Base-by-base conservation (phyloP, 495 filamentous ascomycete species). In the Tuber calosporum region DNA sequence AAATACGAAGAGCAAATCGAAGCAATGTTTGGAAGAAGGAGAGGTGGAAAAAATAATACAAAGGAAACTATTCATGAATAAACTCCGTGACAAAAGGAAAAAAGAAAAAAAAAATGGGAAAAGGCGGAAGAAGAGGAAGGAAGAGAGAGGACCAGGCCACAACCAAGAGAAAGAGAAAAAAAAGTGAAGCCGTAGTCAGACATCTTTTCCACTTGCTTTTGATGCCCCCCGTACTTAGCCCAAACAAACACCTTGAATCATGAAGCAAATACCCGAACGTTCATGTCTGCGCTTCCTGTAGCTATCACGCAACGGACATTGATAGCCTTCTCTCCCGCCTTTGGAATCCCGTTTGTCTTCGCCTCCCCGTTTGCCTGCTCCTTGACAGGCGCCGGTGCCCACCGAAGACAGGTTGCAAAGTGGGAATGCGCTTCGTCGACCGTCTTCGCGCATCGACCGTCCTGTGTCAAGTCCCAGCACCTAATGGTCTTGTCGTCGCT, bases 401-500 rank as follows among this genome's bases (percentile, higher is more conserved):
- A 99, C 72, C 93, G 83, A 48, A 99, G 84, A 81, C 92, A 95
- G 74, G 87, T 92, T 48, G 97, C 88, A 78, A 99, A 99, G 81
- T 93, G 93, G 8, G 85, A 90, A 82, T 97, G 95, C 1, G 89
- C 91, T 77, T 94, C 90, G 45, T 87, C 84, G 22, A 97, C 82
- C 4, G 87, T 90, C 84, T 94, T 94, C 72, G 97, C 94, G 76
- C 93, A 93, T 75, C 91, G 91, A 26, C 92, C 92, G 82, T 97
- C 94, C 79, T 99, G 95, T 20, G 87, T 86, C 13, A 99, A 85
- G 84, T 99, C 95, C 95, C 95, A 99, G 84, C 94, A 97, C 66
- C 94, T 86, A 43, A 99, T 84, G 19, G 93, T 94, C 83, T 96
- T 96, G 82, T 99, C 95, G 79, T 99, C 95, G 37, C 90, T 85